Percentiles rank a stretch among this genome's conserved stretches.
Evolutionary conservation across 345 rosid genomes (phyloP).

Genomic region (Ceriops tagal): DNA sequence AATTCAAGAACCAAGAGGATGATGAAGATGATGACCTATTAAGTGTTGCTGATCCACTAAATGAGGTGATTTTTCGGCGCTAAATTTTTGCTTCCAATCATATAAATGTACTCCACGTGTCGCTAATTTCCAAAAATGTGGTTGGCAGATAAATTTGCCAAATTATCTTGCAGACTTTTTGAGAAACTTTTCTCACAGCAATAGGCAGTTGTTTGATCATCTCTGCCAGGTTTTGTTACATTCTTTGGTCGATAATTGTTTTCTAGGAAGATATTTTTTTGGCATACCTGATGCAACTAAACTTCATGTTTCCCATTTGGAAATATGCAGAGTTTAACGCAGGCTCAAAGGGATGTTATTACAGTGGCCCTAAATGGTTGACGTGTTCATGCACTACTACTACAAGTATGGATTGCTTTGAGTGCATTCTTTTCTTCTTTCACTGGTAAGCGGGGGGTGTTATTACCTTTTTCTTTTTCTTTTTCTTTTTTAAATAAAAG

Average conservation of each 20-base stretch:
- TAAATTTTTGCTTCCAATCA: background rate
- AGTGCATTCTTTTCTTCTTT: background rate
- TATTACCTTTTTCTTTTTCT: too few species aligned
- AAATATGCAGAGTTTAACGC: conserved; percentile 48
- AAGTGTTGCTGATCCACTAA: conserved; percentile 57
- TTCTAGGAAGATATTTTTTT: too few species aligned
- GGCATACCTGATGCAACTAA: background rate
- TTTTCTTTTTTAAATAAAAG: too few species aligned
- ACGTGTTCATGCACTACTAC: conserved; percentile 7
- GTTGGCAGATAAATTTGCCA: conserved; percentile 66
- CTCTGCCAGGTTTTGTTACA: conserved; percentile 56
- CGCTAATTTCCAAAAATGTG: conserved; percentile 11
- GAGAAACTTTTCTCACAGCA: conserved; percentile 44
- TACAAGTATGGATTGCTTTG: background rate
- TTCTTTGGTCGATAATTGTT: too few species aligned
- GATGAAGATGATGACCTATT: conserved; percentile 52
- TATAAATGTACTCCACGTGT: background rate
- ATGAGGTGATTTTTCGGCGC: conserved; percentile 45
- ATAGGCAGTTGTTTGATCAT: conserved; percentile 49
- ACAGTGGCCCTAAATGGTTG: conserved; percentile 35
- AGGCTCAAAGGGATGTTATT: conserved; percentile 48
- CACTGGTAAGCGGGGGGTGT: too few species aligned
- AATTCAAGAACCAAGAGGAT: conserved; percentile 54
- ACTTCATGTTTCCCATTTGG: conserved; percentile 8
- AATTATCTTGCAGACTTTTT: conserved; percentile 64